phyloP scores from a whole-genome alignment of 352 stramenopile genomes.

The Phytophthora macrochlamydospora region DNA sequence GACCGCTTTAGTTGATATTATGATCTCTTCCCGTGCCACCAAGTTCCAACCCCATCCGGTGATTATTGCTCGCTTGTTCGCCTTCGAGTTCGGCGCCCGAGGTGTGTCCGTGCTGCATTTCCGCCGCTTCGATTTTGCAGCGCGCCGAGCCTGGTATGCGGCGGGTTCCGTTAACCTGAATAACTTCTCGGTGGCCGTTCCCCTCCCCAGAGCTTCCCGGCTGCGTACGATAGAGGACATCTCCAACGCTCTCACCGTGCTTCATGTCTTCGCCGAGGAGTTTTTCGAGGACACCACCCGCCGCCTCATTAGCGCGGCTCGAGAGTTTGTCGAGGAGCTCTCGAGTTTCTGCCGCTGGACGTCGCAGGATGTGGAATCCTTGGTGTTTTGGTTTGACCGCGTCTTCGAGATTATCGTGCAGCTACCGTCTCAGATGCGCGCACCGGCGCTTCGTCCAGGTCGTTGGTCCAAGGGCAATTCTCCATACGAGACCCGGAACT shows the following conservation, averaged over 20 bases:
- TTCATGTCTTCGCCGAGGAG: constrained; percentile 10
- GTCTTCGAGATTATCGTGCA: neutral
- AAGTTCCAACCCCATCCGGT: constrained; percentile 21
- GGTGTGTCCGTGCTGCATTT: constrained; percentile 22
- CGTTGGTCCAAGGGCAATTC: neutral
- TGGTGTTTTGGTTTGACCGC: neutral
- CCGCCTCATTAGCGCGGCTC: neutral
- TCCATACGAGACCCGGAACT: neutral
- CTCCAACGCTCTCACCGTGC: constrained; percentile 10
- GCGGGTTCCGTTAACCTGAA: constrained; percentile 13
- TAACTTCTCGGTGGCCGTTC: constrained; percentile 3
- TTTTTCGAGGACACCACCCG: constrained; percentile 9
- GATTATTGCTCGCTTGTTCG: constrained; percentile 8
- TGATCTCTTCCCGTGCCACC: constrained; percentile 19
- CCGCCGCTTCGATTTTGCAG: constrained; percentile 10
- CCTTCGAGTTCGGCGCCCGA: constrained; percentile 11
- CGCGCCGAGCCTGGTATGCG: constrained; percentile 11
- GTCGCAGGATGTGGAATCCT: neutral
- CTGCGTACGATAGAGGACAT: constrained; percentile 3
- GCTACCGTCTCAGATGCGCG: neutral
- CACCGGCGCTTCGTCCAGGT: neutral
- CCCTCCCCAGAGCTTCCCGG: constrained; percentile 1
- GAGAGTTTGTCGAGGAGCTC: neutral
- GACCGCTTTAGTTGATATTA: neutral
- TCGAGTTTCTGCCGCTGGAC: neutral